Evolutionary conservation across 768 basidiomycete species (phyloP).

Genomic region (Amanita phalloides): DNA sequence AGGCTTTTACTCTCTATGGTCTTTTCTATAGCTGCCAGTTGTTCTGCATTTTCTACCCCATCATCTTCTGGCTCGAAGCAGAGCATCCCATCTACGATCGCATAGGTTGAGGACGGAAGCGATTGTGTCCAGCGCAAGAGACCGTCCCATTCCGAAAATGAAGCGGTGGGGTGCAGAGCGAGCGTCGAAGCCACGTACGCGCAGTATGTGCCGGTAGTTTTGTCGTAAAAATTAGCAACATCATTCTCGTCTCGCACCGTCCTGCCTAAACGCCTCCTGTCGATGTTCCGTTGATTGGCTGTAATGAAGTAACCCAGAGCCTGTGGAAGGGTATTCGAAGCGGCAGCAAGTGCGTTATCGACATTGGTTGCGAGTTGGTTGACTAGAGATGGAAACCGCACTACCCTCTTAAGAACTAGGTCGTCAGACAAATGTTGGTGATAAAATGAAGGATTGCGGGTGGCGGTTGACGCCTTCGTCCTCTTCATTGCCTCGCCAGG

Average conservation of each 20-base stretch:
- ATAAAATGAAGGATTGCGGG: too few species aligned
- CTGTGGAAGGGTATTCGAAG: too few species aligned
- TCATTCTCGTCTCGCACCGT: background rate
- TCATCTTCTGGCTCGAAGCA: background rate
- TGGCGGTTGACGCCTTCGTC: too few species aligned
- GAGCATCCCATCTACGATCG: conserved; percentile 9
- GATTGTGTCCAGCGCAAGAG: conserved; percentile 11
- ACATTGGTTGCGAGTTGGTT: too few species aligned
- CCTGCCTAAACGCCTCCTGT: too few species aligned
- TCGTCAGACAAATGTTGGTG: too few species aligned
- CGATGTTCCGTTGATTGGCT: too few species aligned
- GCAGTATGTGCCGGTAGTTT: background rate
- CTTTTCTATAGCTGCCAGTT: conserved; percentile 3
- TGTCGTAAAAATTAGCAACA: background rate
- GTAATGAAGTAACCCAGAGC: too few species aligned
- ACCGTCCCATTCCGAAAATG: conserved; percentile 7
- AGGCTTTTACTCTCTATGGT: conserved; percentile 6
- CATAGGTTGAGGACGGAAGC: conserved; percentile 5
- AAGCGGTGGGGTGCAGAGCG: conserved; percentile 8
- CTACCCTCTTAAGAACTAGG: too few species aligned
- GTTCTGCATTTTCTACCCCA: background rate
- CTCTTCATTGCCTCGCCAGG: too few species aligned
- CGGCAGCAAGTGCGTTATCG: too few species aligned
- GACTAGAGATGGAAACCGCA: too few species aligned
- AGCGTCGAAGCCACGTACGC: background rate